These are phyloP conservation scores for Mycotypha africana DNA, from an alignment of 371 early-diverging fungal species.

Conservation along the genomic window DNA sequence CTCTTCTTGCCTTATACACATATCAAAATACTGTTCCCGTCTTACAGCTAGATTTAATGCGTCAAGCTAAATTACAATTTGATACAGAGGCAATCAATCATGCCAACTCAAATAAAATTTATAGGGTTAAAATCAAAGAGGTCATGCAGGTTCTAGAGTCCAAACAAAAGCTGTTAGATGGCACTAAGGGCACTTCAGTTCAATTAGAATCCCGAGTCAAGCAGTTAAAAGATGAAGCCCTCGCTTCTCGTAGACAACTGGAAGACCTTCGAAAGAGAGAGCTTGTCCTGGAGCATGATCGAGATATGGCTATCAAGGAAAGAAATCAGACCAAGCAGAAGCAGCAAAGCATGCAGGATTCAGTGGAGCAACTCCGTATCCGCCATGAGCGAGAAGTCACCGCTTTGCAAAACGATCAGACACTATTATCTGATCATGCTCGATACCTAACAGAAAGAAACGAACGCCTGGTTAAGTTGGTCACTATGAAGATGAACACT, in stretches of 20 bases:
- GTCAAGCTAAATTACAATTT: conserved; percentile 23
- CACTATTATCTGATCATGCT: conserved; percentile 13
- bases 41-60: conserved; percentile 22
- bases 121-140: conserved; percentile 26
- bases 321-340: conserved; percentile 30
- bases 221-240: conserved; percentile 37
- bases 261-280: conserved; percentile 36
- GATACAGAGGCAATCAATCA: conserved; percentile 24
- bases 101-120: conserved; percentile 25
- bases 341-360: conserved; percentile 18
- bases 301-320: conserved; percentile 28
- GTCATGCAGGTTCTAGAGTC: conserved; percentile 36
- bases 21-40: background rate
- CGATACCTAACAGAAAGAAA: conserved; percentile 16
- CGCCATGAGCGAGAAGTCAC: conserved; percentile 28
- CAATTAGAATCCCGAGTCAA: conserved; percentile 38
- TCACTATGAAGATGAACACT: conserved; percentile 9
- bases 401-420: conserved; percentile 19
- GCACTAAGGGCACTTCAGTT: conserved; percentile 29
- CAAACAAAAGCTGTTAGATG: conserved; percentile 34
- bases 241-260: conserved; percentile 34
- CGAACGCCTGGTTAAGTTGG: conserved; percentile 7
- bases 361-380: conserved; percentile 17
- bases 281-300: conserved; percentile 32
- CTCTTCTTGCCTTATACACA: background rate